Evolutionary conservation across 345 rosid species (phyloP).

Genomic region (Combretum micranthum): DNA sequence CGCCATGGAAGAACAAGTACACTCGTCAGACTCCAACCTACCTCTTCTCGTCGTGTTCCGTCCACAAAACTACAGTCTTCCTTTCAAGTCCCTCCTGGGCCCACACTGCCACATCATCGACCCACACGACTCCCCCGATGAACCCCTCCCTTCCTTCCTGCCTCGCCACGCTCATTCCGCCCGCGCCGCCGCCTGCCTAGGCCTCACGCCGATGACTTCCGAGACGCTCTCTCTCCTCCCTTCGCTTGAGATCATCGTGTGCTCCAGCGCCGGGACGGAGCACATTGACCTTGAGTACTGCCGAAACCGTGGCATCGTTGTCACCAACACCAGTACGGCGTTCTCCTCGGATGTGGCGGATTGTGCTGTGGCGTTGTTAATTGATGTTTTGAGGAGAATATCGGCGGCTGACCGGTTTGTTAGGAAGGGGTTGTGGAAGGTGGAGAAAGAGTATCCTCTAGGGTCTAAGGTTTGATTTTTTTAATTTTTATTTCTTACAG

Average conservation of each 20-base stretch:
- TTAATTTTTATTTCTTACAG: too few relatives aligned
- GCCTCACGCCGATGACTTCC: constrained; percentile 20
- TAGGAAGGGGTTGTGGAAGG: constrained; percentile 27
- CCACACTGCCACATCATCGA: too few relatives aligned
- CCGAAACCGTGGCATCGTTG: constrained; percentile 31
- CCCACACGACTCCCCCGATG: too few relatives aligned
- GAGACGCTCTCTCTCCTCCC: constrained; percentile 29
- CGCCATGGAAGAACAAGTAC: too few relatives aligned
- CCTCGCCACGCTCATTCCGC: constrained; percentile 18
- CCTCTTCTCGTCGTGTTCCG: too few relatives aligned
- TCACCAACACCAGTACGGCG: constrained; percentile 26
- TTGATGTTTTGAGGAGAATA: constrained; percentile 36
- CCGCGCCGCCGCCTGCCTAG: constrained; percentile 24
- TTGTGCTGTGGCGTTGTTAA: constrained; percentile 32
- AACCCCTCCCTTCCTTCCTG: constrained; percentile 9
- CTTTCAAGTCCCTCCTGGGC: too few relatives aligned
- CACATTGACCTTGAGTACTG: constrained; percentile 37
- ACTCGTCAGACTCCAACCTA: too few relatives aligned
- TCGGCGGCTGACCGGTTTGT: constrained; percentile 25
- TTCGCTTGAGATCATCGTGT: constrained; percentile 18
- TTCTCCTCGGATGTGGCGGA: constrained; percentile 38
- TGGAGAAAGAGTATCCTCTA: constrained; percentile 24
- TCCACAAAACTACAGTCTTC: too few relatives aligned
- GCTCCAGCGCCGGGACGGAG: constrained; percentile 36
- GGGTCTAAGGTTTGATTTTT: constrained; percentile 24